Percentiles rank a stretch among this genome's conserved stretches.
Conservation (phyloP, 1,284 basidiomycete genomes). For the Coriolopsis trogii region DNA sequence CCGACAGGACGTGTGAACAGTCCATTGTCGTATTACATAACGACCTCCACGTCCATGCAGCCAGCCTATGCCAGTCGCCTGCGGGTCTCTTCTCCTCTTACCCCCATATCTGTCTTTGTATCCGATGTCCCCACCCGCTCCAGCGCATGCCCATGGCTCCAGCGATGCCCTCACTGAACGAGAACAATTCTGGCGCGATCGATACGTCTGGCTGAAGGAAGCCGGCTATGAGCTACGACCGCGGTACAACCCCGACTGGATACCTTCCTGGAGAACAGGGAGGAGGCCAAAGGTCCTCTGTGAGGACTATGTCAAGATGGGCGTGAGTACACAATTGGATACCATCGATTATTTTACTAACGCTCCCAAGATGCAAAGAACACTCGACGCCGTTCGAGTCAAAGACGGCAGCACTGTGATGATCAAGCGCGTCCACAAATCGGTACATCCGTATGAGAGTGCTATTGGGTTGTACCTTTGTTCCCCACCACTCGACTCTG, state of each 20-base stretch:
- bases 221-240: constrained; percentile 26
- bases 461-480: constrained; percentile 18
- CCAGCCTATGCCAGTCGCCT: too few species aligned
- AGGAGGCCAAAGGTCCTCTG: too few species aligned
- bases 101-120: background rate
- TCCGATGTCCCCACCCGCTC: background rate
- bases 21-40: too few species aligned
- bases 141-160: background rate
- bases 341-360: background rate
- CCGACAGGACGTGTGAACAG: too few species aligned
- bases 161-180: background rate
- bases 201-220: constrained; percentile 16
- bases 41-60: too few species aligned
- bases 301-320: background rate
- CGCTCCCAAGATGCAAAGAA: too few species aligned
- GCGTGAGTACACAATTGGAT: background rate
- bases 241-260: constrained; percentile 27
- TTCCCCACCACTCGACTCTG: background rate
- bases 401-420: constrained; percentile 27
- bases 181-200: constrained; percentile 5
- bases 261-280: constrained; percentile 27
- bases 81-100: too few species aligned
- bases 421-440: constrained; percentile 24
- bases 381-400: constrained; percentile 28
- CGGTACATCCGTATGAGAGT: constrained; percentile 19